phyloP scores from a whole-genome alignment of 2,329 filamentous ascomycete genomes.

The Claviceps sp. region DNA sequence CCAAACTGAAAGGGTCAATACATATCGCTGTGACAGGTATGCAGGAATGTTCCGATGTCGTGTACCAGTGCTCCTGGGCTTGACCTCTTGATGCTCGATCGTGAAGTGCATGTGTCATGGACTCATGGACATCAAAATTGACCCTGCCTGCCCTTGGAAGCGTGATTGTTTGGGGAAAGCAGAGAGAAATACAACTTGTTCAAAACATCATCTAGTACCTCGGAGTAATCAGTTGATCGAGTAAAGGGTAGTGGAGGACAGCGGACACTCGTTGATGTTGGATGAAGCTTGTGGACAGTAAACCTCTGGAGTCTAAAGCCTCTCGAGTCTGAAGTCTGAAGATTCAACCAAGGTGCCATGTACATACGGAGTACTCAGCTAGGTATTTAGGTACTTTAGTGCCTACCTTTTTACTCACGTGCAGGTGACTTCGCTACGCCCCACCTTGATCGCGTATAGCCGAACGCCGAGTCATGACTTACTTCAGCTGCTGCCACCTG shows the following conservation, averaged over 20 bases:
- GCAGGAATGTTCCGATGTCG: slow-evolving; percentile 2
- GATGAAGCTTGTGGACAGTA: not conserved
- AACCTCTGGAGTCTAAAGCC: not conserved
- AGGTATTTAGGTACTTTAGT: not conserved
- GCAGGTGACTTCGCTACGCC: not conserved
- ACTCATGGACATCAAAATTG: not conserved
- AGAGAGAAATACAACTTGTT: not conserved
- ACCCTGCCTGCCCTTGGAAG: not conserved
- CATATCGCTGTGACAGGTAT: not conserved
- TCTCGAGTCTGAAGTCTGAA: not conserved
- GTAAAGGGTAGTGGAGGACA: not conserved
- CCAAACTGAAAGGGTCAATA: not conserved
- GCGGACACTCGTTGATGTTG: no score
- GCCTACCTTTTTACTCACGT: not conserved
- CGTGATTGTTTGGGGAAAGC: not conserved
- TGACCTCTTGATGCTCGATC: not conserved
- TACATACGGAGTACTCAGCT: not conserved
- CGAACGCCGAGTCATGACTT: not conserved
- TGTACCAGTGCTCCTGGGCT: not conserved
- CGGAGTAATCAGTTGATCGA: not conserved
- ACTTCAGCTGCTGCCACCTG: not conserved
- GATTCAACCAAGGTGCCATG: no score
- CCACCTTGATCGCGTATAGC: not conserved
- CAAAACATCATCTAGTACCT: not conserved
- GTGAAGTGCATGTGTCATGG: not conserved